These are phyloP conservation scores for Metschnikowia arizonensis DNA, from an alignment of 805 yeast species.

Conservation along the genomic window DNA sequence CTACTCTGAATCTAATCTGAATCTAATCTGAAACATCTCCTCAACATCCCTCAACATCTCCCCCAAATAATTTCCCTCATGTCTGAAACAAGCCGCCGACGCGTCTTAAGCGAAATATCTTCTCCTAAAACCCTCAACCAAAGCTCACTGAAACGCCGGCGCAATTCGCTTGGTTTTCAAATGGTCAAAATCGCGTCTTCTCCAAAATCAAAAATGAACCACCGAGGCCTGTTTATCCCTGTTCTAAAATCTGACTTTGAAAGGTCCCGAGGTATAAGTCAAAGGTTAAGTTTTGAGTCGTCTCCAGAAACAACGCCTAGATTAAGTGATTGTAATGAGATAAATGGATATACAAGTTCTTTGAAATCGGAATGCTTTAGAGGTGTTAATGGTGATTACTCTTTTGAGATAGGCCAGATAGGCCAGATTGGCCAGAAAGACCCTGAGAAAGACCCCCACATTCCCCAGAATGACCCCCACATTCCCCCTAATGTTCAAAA, in stretches of 20 bases:
- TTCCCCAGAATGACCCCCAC: not conserved
- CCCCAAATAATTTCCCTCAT: too few relatives aligned
- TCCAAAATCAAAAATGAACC: not conserved
- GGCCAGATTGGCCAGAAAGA: too few relatives aligned
- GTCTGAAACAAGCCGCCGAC: constrained; percentile 13
- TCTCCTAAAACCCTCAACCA: constrained; percentile 6
- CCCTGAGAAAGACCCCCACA: too few relatives aligned
- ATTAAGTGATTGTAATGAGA: not conserved
- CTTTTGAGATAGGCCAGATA: not conserved
- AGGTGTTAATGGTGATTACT: too few relatives aligned
- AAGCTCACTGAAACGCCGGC: constrained; percentile 6
- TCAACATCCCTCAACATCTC: too few relatives aligned
- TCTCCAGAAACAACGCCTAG: not conserved
- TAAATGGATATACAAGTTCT: too few relatives aligned
- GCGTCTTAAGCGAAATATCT: constrained; percentile 19
- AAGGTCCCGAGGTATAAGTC: not conserved
- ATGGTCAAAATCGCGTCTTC: constrained; percentile 16
- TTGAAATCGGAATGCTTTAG: too few relatives aligned
- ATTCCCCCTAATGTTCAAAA: constrained; percentile 5
- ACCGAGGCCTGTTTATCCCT: constrained; percentile 15
- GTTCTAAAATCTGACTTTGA: constrained; percentile 4
- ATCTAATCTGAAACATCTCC: too few relatives aligned
- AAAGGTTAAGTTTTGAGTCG: not conserved
- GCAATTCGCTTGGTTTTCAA: constrained; percentile 21
- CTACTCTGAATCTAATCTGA: too few relatives aligned